phyloP scores from a whole-genome alignment of 306 rosid genomes.

The Elaeagnus macrophylla region DNA sequence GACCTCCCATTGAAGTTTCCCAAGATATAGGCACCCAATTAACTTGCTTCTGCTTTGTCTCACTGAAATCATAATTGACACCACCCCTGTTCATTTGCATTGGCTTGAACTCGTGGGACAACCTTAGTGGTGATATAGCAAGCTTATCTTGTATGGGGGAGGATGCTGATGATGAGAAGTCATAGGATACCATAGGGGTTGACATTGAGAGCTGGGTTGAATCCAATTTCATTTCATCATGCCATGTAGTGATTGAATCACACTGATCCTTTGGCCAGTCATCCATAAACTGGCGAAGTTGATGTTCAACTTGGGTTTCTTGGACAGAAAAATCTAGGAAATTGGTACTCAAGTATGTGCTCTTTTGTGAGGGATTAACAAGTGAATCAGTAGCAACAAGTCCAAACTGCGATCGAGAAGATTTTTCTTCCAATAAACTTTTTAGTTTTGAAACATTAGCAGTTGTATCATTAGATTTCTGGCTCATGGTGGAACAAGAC shows the following conservation, averaged over 20 bases:
- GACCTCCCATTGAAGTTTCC: conserved; percentile 44
- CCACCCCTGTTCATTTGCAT: conserved; percentile 22
- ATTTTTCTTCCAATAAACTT: conserved; percentile 16
- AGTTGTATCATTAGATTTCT: conserved; percentile 8
- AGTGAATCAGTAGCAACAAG: conserved; percentile 42
- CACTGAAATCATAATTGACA: conserved; percentile 9
- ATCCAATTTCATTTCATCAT: conserved; percentile 36
- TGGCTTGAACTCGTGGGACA: conserved; percentile 29
- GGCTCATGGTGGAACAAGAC: conserved; percentile 18
- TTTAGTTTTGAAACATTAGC: conserved; percentile 15
- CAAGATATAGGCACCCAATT: conserved; percentile 24
- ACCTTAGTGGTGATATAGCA: conserved; percentile 30
- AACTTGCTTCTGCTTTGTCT: conserved; percentile 15
- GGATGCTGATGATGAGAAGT: conserved; percentile 37
- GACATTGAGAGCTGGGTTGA: conserved; percentile 51
- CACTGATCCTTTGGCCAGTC: conserved; percentile 40
- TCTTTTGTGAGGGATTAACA: conserved; percentile 36
- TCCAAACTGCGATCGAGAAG: conserved; percentile 29
- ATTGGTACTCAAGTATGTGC: conserved; percentile 27
- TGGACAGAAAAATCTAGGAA: conserved; percentile 35
- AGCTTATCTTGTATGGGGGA: conserved; percentile 30
- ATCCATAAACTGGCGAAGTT: conserved; percentile 33
- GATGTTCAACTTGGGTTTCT: conserved; percentile 29
- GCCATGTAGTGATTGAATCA: conserved; percentile 29
- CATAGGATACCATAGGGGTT: conserved; percentile 29